Percentiles rank a stretch among this genome's conserved stretches.
Conservation (phyloP, 2,329 filamentous ascomycete species). For the Sphaerulina populicola region DNA sequence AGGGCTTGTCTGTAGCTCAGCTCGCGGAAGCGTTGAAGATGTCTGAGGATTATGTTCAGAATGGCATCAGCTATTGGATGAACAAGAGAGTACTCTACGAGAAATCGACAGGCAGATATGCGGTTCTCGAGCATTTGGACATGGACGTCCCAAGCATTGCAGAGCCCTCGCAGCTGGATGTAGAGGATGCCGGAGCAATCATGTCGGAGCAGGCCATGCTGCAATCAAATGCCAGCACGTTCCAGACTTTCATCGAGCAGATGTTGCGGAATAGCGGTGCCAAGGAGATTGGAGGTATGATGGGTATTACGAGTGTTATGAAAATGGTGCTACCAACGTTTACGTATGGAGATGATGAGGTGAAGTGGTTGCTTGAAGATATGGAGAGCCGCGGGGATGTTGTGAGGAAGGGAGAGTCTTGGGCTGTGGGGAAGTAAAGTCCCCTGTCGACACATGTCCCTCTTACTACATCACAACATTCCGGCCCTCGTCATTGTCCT, state of each 20-base stretch:
- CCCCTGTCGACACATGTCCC: too few species aligned
- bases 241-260: slow-evolving; percentile 84
- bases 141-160: slow-evolving; percentile 24
- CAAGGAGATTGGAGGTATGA: slow-evolving; percentile 57
- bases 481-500: too few species aligned
- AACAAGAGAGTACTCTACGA: slow-evolving; percentile 57
- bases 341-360: slow-evolving; percentile 79
- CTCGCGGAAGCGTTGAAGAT: slow-evolving; percentile 55
- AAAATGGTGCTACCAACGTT: slow-evolving; percentile 86
- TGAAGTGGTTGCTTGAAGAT: slow-evolving; percentile 67
- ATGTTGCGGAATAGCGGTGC: slow-evolving; percentile 79
- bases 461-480: too few species aligned
- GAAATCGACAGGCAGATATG: slow-evolving; percentile 46
- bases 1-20: slow-evolving; percentile 34
- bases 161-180: slow-evolving; percentile 32
- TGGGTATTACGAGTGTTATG: slow-evolving; percentile 87
- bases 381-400: slow-evolving; percentile 67
- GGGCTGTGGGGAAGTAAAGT: slow-evolving; percentile 19
- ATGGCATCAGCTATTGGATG: slow-evolving; percentile 65
- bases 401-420: slow-evolving; percentile 35
- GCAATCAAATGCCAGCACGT: slow-evolving; percentile 62
- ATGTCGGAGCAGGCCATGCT: slow-evolving; percentile 51
- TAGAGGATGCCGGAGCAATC: slow-evolving; percentile 42
- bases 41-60: slow-evolving; percentile 61
- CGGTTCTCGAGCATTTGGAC: slow-evolving; percentile 59